Conservation (phyloP, 2,329 filamentous ascomycete genomes). For the Arthrobotrys conoides region DNA sequence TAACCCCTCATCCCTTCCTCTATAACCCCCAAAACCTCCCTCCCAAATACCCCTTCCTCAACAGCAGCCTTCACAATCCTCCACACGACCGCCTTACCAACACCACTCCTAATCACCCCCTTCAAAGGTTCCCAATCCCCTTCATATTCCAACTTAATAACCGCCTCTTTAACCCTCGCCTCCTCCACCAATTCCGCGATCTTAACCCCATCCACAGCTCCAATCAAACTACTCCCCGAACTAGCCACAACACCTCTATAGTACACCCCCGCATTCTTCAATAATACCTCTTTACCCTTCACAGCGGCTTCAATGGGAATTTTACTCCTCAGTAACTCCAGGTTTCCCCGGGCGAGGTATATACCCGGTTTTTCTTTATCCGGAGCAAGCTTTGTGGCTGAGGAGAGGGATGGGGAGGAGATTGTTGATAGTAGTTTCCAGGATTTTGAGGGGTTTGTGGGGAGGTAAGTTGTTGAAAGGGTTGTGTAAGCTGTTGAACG, state of each 20-base stretch:
- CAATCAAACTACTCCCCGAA: slow-evolving; percentile 33
- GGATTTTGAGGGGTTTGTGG: slow-evolving; percentile 14
- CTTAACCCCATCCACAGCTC: slow-evolving; percentile 54
- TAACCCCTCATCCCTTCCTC: not conserved
- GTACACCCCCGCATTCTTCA: slow-evolving; percentile 63
- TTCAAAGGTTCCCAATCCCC: slow-evolving; percentile 48
- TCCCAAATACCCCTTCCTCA: slow-evolving; percentile 64
- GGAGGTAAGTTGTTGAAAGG: not conserved
- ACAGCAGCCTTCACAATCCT: slow-evolving; percentile 60
- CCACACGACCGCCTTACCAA: slow-evolving; percentile 30
- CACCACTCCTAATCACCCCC: slow-evolving; percentile 24
- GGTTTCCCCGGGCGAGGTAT: slow-evolving; percentile 63
- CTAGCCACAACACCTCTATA: slow-evolving; percentile 61
- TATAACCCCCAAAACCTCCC: slow-evolving; percentile 38
- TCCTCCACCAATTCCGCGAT: slow-evolving; percentile 59
- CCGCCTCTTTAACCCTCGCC: slow-evolving; percentile 62
- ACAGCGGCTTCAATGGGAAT: slow-evolving; percentile 54
- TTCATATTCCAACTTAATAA: slow-evolving; percentile 57
- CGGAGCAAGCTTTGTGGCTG: slow-evolving; percentile 61
- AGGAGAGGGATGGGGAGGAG: slow-evolving; percentile 51
- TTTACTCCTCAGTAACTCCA: slow-evolving; percentile 62
- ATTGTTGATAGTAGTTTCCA: slow-evolving; percentile 60
- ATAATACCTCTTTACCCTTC: slow-evolving; percentile 51
- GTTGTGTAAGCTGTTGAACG: slow-evolving; percentile 52
- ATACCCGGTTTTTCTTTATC: slow-evolving; percentile 57